Conservation (phyloP, 2,329 filamentous ascomycete species). For the Dothistroma septosporum region DNA sequence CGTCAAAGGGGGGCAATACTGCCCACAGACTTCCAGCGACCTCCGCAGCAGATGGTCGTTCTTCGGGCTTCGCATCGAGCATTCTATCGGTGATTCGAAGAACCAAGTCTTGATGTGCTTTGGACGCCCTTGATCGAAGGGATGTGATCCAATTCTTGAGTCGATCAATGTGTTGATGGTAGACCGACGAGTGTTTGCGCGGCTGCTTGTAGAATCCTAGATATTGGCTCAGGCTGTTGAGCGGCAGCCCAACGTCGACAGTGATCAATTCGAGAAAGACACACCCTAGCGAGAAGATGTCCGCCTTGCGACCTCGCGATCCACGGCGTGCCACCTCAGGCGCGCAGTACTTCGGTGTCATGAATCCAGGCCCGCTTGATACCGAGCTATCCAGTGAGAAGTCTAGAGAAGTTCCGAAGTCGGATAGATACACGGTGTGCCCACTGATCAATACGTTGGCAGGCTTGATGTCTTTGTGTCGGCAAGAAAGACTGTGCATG, state of each 20-base stretch:
- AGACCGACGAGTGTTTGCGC: neutral
- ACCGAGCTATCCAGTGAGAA: neutral
- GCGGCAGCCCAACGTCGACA: neutral
- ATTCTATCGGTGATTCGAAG: neutral
- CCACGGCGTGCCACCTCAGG: slow-evolving; percentile 5
- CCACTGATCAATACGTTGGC: slow-evolving; percentile 88
- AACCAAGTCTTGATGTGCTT: neutral
- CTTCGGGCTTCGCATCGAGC: neutral
- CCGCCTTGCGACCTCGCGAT: slow-evolving; percentile 4
- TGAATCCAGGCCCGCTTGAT: neutral
- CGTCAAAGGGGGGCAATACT: neutral
- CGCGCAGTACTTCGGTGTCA: slow-evolving; percentile 14
- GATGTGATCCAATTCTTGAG: neutral
- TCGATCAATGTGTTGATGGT: neutral
- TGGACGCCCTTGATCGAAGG: neutral
- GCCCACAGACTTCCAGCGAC: neutral
- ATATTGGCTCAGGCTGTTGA: neutral
- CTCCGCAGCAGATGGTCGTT: neutral
- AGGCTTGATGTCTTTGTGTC: slow-evolving; percentile 70
- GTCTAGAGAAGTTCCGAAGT: slow-evolving; percentile 10
- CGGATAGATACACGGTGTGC: slow-evolving; percentile 5
- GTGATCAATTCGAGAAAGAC: slow-evolving; percentile 14
- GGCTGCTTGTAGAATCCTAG: neutral
- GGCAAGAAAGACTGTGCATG: slow-evolving; percentile 8
- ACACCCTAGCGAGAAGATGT: slow-evolving; percentile 14